Evolutionary conservation across 345 rosid genomes (phyloP), one percentile per base, ranked within the genome.

Genomic region (Ceriops tagal): DNA sequence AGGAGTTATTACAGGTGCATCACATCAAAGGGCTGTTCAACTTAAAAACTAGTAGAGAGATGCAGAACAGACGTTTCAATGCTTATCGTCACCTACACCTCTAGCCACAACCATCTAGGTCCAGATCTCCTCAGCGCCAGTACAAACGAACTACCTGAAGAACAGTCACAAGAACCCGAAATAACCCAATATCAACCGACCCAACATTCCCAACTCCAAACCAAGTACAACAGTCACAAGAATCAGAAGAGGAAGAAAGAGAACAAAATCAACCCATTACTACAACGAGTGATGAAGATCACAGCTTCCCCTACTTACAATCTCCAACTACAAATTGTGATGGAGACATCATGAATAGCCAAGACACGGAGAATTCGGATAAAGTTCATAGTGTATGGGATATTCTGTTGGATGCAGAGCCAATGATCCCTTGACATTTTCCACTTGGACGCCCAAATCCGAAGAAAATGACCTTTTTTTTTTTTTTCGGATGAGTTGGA

Each of bases 1-100:
- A 85, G 89, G 72, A 88, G 93, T 1, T 89, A 89, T 70, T 89
- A 89, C 79, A 85, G 85, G 66, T 85, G 93, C 73, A 85, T 86
- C 79, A 86, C 93, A 72, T 81, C 88, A 53, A 86, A 86, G 73
- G 89, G 91, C 11, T 86, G 91, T 51, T 83, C 83, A 27, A 91
- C 93, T 26, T 86, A 82, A 70, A 89, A 34, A 73, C 91, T 83
- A 71, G 91, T 86, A 6, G 93, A 89, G 65, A 85, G 85, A 79
- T 83, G 89, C 83, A 83, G 81, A 72, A 76, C 89, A 28, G 91
- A 89, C 71, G 83, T 88, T 34, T 85, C 89, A 46, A 64, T 85
- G 68, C 83, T 89, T 64, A 76, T 89, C 62, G 75, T 89, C 60
- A 86, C 91, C 47, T 89, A 89, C 72, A 79, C 91, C n/a, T 85